Evolutionary conservation across 2,329 filamentous ascomycete species (phyloP), one percentile per base, ranked within the genome.

Genomic region (Lecanosticta acicola): DNA sequence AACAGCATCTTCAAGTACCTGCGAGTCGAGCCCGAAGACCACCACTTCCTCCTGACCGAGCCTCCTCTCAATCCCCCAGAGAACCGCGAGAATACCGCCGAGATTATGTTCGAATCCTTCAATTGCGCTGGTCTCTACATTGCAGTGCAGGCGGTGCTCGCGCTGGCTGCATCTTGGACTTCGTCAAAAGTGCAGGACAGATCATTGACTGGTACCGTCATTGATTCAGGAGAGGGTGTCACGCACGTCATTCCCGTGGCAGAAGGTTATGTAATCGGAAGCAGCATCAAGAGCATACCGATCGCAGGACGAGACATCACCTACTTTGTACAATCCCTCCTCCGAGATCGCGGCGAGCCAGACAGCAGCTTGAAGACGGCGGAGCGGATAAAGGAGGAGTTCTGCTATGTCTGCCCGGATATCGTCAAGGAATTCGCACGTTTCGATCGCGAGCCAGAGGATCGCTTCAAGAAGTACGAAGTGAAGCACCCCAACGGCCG

Each of bases 1-100:
- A 97, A 97, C 74, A 98, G 93, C 54, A 98, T 98, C 72, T 98
- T 98, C 81, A 98, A 98, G 70, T 98, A 98, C 66, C 79, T 98
- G 43, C 83, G 93, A 61, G 93, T 98, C 58, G 93, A 98, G 72
- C 93, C 93, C 21, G 93, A 98, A 72, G 93, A 98, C 67, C 93
- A 98, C 71, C 90, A 95, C 75, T 98, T 98, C 70, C 82, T 98
- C 53, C 82, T 98, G 49, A 98, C 93, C 51, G 93, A 98, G 68
- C 93, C 93, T 87, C 93, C 93, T 55, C 78, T 98, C 65, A 98
- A 98, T 70, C 93, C 93, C 29, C 93, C 93, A 20, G 93, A 98
- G 73, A 97, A 98, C 71, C 89, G 93, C 65, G 93, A 98, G 71
- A 96, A 95, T 68, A 97, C 93, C 19, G 93, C 93, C 68, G 93